phyloP scores from a whole-genome alignment of 2,329 filamentous ascomycete genomes.

The Aureobasidium leucospermi region DNA sequence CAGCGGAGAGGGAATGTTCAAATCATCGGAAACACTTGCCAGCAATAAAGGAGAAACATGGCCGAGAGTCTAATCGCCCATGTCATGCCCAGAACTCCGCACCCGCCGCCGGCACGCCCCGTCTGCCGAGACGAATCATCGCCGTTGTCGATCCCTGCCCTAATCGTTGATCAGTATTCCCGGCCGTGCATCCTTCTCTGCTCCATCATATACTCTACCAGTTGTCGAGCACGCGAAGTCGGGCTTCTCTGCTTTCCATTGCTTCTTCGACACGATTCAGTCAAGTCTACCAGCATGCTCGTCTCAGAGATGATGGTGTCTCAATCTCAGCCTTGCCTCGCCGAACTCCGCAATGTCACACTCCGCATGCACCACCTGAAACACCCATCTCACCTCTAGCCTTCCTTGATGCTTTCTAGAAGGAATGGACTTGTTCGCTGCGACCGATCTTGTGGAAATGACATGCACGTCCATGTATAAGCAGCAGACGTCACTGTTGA shows the following conservation, averaged over 20 bases:
- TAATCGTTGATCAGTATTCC: not conserved
- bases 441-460: not conserved
- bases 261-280: no score
- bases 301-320: not conserved
- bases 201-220: not conserved
- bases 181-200: not conserved
- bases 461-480: not conserved
- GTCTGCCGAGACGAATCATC: not conserved
- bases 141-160: not conserved
- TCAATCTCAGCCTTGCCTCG: not conserved
- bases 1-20: not conserved
- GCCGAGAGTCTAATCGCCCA: not conserved
- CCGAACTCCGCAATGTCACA: not conserved
- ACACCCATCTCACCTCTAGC: not conserved
- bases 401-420: not conserved
- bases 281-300: no score
- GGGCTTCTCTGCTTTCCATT: no score
- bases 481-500: not conserved
- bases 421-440: not conserved
- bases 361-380: conserved; percentile 3
- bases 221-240: not conserved
- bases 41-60: not conserved
- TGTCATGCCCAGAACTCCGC: not conserved
- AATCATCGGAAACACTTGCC: conserved; percentile 4
- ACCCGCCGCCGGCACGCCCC: conserved; percentile 1